Conservation (phyloP, 805 yeast genomes). For the Candida patagonica region DNA sequence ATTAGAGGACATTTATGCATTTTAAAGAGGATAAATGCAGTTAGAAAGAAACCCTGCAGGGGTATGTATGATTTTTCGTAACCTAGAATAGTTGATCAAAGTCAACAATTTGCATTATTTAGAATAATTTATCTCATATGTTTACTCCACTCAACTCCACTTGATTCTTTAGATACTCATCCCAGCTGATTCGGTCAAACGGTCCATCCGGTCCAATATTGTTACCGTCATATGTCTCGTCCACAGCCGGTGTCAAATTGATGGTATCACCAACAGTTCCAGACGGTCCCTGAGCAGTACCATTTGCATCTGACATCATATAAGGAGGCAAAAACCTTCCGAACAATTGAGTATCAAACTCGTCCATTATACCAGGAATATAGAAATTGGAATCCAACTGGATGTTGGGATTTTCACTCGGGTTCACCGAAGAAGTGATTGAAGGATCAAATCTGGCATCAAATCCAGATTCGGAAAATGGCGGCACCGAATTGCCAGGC, state of each 20-base stretch:
- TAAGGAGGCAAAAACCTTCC: slow-evolving; percentile 80
- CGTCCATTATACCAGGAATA: slow-evolving; percentile 78
- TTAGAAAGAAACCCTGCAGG: no score
- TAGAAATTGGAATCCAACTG: slow-evolving; percentile 28
- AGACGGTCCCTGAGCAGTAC: no score
- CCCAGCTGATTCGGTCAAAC: slow-evolving; percentile 17
- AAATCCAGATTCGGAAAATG: background rate
- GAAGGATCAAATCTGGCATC: background rate
- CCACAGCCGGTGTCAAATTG: background rate
- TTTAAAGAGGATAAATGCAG: no score
- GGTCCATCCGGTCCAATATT: background rate
- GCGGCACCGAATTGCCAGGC: background rate
- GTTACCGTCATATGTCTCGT: background rate
- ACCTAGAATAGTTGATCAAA: background rate
- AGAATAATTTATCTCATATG: slow-evolving; percentile 4
- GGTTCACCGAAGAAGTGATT: slow-evolving; percentile 4
- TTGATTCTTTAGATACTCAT: slow-evolving; percentile 16
- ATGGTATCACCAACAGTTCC: background rate
- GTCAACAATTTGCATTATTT: background rate
- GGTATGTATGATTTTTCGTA: no score
- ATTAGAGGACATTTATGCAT: no score
- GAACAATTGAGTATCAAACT: slow-evolving; percentile 73
- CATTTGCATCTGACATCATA: slow-evolving; percentile 38
- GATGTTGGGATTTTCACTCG: slow-evolving; percentile 5
- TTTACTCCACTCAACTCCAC: slow-evolving; percentile 18